Percentiles rank a stretch among this genome's conserved stretches.
Conservation (phyloP, 2,329 filamentous ascomycete species). For the Penicillium sp. region DNA sequence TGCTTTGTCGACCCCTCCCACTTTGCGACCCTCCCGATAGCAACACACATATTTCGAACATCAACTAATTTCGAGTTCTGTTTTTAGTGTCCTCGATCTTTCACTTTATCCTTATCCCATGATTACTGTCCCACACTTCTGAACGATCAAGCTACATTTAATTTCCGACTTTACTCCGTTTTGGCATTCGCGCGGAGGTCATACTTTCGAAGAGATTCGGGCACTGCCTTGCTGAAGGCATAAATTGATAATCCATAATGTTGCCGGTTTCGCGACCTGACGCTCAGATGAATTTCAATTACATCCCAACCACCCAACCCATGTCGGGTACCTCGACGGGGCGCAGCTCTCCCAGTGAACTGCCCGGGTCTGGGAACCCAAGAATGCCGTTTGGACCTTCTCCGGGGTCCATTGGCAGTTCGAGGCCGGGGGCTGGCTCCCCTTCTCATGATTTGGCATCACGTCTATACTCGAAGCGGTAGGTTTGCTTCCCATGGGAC, state of each 20-base stretch:
- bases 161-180: conserved; percentile 9
- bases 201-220: conserved; percentile 15
- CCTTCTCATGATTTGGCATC: conserved; percentile 88
- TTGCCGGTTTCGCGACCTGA: conserved; percentile 77
- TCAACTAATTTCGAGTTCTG: conserved; percentile 12
- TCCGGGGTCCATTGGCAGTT: conserved; percentile 53
- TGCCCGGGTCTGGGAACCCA: conserved; percentile 60
- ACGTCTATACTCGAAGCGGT: conserved; percentile 90
- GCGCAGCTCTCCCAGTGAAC: conserved; percentile 77
- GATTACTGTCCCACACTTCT: conserved; percentile 10
- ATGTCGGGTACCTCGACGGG: conserved; percentile 78
- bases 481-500: conserved; percentile 42
- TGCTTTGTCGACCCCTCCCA: conserved; percentile 23
- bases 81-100: neutral
- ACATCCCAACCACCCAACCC: conserved; percentile 66
- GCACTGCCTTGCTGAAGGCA: conserved; percentile 21
- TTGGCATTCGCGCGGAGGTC: conserved; percentile 10
- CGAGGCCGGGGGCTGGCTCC: conserved; percentile 85
- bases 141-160: conserved; percentile 20
- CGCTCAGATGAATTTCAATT: conserved; percentile 78
- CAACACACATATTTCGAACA: conserved; percentile 5
- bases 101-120: conserved; percentile 2
- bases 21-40: conserved; percentile 7
- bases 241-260: conserved; percentile 78
- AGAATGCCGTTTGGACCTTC: conserved; percentile 73